These are phyloP conservation scores for Moricandia arvensis DNA, from an alignment of 345 rosid species.

Conservation along the genomic window DNA sequence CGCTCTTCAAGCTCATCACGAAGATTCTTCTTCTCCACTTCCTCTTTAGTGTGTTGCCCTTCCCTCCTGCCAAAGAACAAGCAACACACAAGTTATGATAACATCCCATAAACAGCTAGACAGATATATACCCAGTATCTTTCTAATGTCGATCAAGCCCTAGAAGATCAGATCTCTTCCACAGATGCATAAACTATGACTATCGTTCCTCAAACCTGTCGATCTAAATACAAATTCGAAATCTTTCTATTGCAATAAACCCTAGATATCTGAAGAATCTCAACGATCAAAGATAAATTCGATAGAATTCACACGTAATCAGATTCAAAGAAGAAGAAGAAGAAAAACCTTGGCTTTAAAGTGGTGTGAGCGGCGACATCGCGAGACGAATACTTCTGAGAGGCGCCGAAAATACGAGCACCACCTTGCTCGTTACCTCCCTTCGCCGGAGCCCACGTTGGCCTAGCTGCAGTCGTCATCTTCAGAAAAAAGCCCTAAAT, in stretches of 20 bases:
- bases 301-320: conserved; percentile 15
- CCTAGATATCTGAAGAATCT: conserved; percentile 15
- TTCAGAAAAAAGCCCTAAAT: conserved; percentile 22
- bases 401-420: conserved; percentile 93
- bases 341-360: conserved; percentile 77
- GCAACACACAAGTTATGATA: background rate
- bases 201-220: background rate
- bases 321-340: background rate
- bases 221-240: background rate
- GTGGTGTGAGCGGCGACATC: conserved; percentile 89
- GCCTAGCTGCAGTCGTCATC: conserved; percentile 98
- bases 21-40: conserved; percentile 74
- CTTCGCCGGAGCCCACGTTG: conserved; percentile 99
- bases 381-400: conserved; percentile 94
- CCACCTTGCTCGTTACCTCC: conserved; percentile 99
- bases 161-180: conserved; percentile 2
- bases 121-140: background rate
- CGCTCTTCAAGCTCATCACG: conserved; percentile 90
- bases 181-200: background rate
- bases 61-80: conserved; percentile 60
- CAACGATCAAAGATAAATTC: conserved; percentile 12
- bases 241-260: conserved; percentile 3
- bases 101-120: background rate
- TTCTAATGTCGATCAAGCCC: background rate
- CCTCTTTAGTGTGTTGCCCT: conserved; percentile 93